Evolutionary conservation across 208 protist species (phyloP).

Genomic region (Wallacemonas collosoma): DNA sequence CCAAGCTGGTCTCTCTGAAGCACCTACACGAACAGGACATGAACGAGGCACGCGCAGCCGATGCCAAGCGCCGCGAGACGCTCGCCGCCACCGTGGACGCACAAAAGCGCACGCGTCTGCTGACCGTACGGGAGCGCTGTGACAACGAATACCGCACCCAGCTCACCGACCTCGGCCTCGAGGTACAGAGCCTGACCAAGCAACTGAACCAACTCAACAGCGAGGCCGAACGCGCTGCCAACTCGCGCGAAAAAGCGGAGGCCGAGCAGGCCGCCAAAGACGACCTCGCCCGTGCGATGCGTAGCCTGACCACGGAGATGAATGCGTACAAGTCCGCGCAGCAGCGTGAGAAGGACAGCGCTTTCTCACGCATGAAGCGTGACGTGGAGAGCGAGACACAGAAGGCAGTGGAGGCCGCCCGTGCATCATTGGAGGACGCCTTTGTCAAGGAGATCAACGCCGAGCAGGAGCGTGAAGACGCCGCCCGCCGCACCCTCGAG

Average conservation of each 20-base stretch:
- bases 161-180: slow-evolving; percentile 21
- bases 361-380: slow-evolving; percentile 14
- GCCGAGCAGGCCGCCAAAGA: slow-evolving; percentile 7
- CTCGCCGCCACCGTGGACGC: slow-evolving; percentile 26
- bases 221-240: slow-evolving; percentile 4
- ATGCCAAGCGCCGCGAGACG: slow-evolving; percentile 34
- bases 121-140: slow-evolving; percentile 18
- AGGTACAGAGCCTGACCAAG: slow-evolving; percentile 28
- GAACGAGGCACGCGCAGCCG: slow-evolving; percentile 36
- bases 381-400: slow-evolving; percentile 20
- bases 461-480: slow-evolving; percentile 14
- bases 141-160: slow-evolving; percentile 26
- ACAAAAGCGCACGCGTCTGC: slow-evolving; percentile 22
- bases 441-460: slow-evolving; percentile 24
- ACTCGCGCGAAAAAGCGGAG: slow-evolving; percentile 16
- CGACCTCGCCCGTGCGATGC: slow-evolving; percentile 5
- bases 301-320: background rate
- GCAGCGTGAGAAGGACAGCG: slow-evolving; percentile 16
- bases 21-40: slow-evolving; percentile 47
- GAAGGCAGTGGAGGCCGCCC: slow-evolving; percentile 25
- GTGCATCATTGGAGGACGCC: slow-evolving; percentile 18
- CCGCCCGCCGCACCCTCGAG: slow-evolving; percentile 21
- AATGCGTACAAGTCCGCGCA: slow-evolving; percentile 1
- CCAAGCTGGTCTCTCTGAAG: slow-evolving; percentile 41
- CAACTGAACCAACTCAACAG: slow-evolving; percentile 30